phyloP scores from a whole-genome alignment of 768 basidiomycete genomes.

The Suillus spraguei region DNA sequence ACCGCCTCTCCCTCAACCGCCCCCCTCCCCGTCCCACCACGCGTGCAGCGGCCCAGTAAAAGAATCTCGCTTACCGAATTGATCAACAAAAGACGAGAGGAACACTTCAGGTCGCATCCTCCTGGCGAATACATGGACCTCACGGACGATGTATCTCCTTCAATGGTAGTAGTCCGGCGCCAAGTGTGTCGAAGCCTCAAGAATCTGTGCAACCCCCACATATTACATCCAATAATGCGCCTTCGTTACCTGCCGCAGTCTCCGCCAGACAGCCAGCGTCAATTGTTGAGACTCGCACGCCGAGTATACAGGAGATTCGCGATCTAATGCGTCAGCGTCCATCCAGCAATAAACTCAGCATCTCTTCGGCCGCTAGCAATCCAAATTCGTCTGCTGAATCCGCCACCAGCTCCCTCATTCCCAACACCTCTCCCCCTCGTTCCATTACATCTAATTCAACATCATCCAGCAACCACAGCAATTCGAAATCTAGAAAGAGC shows the following conservation, averaged over 20 bases:
- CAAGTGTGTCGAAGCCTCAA: not conserved
- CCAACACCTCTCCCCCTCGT: not conserved
- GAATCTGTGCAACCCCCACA: not conserved
- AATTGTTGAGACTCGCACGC: not conserved
- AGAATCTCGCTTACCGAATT: constrained; percentile 24
- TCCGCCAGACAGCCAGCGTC: not conserved
- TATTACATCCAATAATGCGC: not conserved
- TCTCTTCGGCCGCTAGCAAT: not conserved
- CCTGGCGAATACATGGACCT: constrained; percentile 7
- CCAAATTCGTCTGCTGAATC: not conserved
- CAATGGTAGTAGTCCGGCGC: not conserved
- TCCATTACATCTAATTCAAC: constrained; percentile 7
- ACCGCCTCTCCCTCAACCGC: constrained; percentile 2
- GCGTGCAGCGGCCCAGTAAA: constrained; percentile 17
- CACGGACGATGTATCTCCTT: not conserved
- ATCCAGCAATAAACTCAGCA: not conserved
- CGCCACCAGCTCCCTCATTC: not conserved
- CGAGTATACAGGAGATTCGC: constrained; percentile 8
- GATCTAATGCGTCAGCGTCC: constrained; percentile 5
- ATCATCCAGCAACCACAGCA: constrained; percentile 1
- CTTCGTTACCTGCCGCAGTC: not conserved
- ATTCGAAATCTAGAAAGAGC: not conserved
- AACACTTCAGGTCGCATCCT: not conserved
- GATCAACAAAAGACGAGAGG: constrained; percentile 25
- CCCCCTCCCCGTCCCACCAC: constrained; percentile 27